Base-by-base conservation (phyloP, 2,329 filamentous ascomycete species). In the Ilyonectria sp. region DNA sequence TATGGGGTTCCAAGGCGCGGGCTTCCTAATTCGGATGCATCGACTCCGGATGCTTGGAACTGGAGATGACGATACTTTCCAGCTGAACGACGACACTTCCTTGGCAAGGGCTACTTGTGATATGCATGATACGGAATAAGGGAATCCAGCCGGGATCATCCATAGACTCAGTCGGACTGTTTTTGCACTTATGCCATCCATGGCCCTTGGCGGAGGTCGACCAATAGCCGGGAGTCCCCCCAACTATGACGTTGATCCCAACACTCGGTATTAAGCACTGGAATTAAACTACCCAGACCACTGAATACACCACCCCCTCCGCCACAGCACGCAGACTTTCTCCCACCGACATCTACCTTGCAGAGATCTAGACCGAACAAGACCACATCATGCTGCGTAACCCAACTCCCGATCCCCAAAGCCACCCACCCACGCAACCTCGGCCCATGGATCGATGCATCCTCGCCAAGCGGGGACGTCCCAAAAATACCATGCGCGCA, bases 321-420 rank as follows among this genome's bases (percentile, higher is more conserved):
- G 31, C 31, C 31, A 31, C 7, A 9, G 9, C 15, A 29, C 23
- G 17, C 49, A 4, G 29, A 21, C 19, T 35, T 19, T 21, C 10
- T 7, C 49, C 31, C 50, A 35, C 50, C 31, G 50, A 53, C n/a
- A 33, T 21, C 50, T 35, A 21, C 50, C 17, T 31, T 53, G 50
- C 31, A 21, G n/a, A 13, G 13, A 11, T 35, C 29, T 35, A 19
- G 50, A 53, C 50, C 50, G 31, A 21, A 19, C 31, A 13, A 35
- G 50, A 53, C 21, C 50, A 35, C 50, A 53, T 35, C 10, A 53
- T 53, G 50, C 29, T 19, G 50, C 50, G 50, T 53, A 35, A 53
- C 50, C 47, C 29, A 23, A 37, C 23, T 53, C n/a, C 50, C 50
- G 50, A 53, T 53, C 50, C 50, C 50, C 33, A 53, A 53, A 53